Conservation (phyloP, 2,329 filamentous ascomycete genomes). For the Fusarium redolens region DNA sequence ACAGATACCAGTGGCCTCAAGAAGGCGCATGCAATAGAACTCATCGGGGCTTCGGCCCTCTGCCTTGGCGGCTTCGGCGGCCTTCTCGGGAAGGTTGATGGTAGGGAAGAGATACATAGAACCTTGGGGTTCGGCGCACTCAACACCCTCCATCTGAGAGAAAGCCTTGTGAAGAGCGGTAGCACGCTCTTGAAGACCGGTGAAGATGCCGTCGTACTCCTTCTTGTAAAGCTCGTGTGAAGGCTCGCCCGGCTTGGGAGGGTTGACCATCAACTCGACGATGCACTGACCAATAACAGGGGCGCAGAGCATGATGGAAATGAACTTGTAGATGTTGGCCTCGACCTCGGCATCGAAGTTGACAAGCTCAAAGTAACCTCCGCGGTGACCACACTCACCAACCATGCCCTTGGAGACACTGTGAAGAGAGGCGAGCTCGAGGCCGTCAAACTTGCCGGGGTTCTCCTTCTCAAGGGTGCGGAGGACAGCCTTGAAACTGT, state of each 20-base stretch:
- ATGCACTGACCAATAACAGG: slow-evolving; percentile 96
- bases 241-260: slow-evolving; percentile 83
- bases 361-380: slow-evolving; percentile 96
- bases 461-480: slow-evolving; percentile 81
- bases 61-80: slow-evolving; percentile 77
- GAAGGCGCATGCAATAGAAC: slow-evolving; percentile 91
- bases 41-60: slow-evolving; percentile 85
- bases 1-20: slow-evolving; percentile 94
- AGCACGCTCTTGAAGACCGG: slow-evolving; percentile 82
- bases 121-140: slow-evolving; percentile 89
- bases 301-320: slow-evolving; percentile 95
- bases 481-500: slow-evolving; percentile 93
- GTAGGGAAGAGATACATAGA: slow-evolving; percentile 99
- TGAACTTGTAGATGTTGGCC: slow-evolving; percentile 97
- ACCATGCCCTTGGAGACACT: slow-evolving; percentile 98
- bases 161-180: slow-evolving; percentile 91
- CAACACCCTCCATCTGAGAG: slow-evolving; percentile 93
- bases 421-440: slow-evolving; percentile 94
- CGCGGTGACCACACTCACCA: slow-evolving; percentile 96
- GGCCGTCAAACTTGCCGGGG: slow-evolving; percentile 80
- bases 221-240: slow-evolving; percentile 85
- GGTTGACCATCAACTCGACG: slow-evolving; percentile 98
- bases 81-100: slow-evolving; percentile 82
- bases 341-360: slow-evolving; percentile 88
- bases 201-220: slow-evolving; percentile 87